These are phyloP conservation scores for Ciborinia camelliae DNA, from an alignment of 2,329 filamentous ascomycete species.

Conservation along the genomic window DNA sequence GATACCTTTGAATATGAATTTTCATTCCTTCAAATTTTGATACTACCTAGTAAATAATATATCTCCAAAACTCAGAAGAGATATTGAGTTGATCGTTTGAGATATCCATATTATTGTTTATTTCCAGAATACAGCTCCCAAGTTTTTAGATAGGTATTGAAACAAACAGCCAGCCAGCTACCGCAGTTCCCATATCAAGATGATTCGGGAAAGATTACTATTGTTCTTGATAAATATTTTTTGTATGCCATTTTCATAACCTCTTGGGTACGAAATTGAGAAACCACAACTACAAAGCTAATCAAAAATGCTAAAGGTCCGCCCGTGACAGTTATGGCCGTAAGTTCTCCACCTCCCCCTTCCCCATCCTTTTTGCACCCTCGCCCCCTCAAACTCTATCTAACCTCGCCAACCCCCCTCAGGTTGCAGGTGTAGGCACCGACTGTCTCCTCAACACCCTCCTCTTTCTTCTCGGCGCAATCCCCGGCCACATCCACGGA, in stretches of 20 bases:
- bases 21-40: background rate
- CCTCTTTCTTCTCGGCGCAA: conserved; percentile 30
- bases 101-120: no score
- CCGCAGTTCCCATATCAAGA: background rate
- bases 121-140: no score
- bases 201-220: conserved; percentile 23
- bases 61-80: no score
- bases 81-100: no score
- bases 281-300: background rate
- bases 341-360: conserved; percentile 2
- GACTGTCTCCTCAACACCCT: conserved; percentile 31
- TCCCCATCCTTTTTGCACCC: background rate
- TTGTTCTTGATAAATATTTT: conserved; percentile 30
- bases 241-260: conserved; percentile 19
- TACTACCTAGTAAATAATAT: background rate
- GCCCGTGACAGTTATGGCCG: conserved; percentile 30
- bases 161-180: background rate
- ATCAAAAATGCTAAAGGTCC: conserved; percentile 20
- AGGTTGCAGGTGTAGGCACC: conserved; percentile 26
- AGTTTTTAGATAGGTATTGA: background rate
- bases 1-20: background rate
- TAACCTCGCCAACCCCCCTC: no score
- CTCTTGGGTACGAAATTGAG: background rate
- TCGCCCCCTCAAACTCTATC: background rate
- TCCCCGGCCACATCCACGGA: conserved; percentile 35